Percentiles rank a stretch among this genome's conserved stretches.
Evolutionary conservation across 129 eudicot genomes (phyloP).

Genomic region (Flaveria robusta): DNA sequence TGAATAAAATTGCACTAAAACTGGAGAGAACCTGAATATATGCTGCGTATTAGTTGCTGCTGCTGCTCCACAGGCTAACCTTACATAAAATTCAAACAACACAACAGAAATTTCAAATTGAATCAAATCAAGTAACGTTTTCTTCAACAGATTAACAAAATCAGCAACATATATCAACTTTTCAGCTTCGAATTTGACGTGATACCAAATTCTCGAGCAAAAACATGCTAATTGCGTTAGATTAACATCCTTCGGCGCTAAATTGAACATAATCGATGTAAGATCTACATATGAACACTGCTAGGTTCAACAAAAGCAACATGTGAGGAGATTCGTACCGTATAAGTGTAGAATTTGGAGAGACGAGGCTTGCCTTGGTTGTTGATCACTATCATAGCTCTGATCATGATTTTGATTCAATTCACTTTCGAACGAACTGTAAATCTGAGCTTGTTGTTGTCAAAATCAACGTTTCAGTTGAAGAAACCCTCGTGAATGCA

Average conservation of each 20-base stretch:
- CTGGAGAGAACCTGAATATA: constrained; percentile 53
- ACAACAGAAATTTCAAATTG: background rate
- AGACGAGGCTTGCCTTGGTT: constrained; percentile 65
- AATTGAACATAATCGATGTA: background rate
- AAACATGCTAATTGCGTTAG: background rate
- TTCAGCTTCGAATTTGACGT: constrained; percentile 8
- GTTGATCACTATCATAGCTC: constrained; percentile 58
- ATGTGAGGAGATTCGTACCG: constrained; percentile 35
- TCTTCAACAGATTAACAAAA: background rate
- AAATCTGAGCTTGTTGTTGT: constrained; percentile 1
- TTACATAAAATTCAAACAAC: constrained; percentile 19
- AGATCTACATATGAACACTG: background rate
- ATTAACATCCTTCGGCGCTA: background rate
- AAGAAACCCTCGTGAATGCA: constrained; percentile 8
- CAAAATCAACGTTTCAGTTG: constrained; percentile 8
- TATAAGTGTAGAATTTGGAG: constrained; percentile 51
- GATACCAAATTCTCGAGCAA: no score
- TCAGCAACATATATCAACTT: background rate
- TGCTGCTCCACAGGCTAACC: constrained; percentile 80
- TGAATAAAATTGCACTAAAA: background rate
- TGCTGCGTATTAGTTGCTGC: constrained; percentile 63
- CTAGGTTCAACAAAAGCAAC: no score
- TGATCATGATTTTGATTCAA: constrained; percentile 42
- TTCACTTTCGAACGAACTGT: background rate
- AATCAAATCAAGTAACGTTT: constrained; percentile 4